Evolutionary conservation across 805 yeast species (phyloP), one percentile per base, ranked within the genome.

Genomic region (Maudiozyma bulderi): DNA sequence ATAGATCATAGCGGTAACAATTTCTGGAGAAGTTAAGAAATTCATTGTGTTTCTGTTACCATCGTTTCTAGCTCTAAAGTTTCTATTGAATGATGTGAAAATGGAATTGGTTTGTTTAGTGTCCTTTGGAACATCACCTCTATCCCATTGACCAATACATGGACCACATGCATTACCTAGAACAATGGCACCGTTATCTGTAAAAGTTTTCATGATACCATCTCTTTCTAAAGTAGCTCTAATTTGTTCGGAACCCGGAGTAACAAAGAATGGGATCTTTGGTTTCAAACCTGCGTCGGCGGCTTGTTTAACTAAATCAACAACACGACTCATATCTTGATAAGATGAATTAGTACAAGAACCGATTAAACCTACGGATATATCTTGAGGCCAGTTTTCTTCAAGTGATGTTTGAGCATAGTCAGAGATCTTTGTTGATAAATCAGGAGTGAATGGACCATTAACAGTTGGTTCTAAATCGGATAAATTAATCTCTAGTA

Each of bases 111-210:
- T 75, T 55, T 82, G 88, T 47, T 74, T 73, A 6, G 84, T 76
- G 31, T 75, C 72, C 66, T 81, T 80, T 44, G 78, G 68, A 42
- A 86, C 78, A 65, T 86, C 95, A 56, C 78, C 76, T 75, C 98
- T 85, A 68, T 93, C 96, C 99, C 99, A 91, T 76, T 91, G 99
- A 51, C 99, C 99, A 66, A 91, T 91, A 75, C 99, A 91, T 63
- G 98, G 99, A 58, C 99, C 99, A 77, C 99, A 91, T 20, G 99
- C 99, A 68, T 91, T 91, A 48, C 98, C 96, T 59, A 91, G 77
- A 43, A 91, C 95, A 51, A 80, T 76, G 58, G 96, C 99, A 52
- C 98, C 98, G 60, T 82, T 84, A 48, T 84, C 80, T 67, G 83
- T 82, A 67, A 91, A 89, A 41, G 83, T 80, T 44, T 83, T 75